Percentiles rank a stretch among this genome's conserved stretches.
These are phyloP conservation scores for Zelopaecilomyces penicillatus DNA, from an alignment of 2,329 filamentous ascomycete genomes.

Conservation along the genomic window DNA sequence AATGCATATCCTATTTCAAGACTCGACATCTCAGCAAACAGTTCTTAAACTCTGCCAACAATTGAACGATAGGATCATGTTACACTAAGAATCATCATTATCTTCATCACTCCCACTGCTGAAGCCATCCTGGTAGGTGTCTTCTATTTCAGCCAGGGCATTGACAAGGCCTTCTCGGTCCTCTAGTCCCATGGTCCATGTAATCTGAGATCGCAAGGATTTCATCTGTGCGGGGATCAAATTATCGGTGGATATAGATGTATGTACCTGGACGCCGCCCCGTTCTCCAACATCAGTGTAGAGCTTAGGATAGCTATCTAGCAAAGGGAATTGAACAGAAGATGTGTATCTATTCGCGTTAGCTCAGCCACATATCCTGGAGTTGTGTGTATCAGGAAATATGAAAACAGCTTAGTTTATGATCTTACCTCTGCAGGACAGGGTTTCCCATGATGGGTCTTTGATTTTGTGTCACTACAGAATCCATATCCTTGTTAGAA, in stretches of 20 bases:
- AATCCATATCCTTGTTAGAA: constrained; percentile 5
- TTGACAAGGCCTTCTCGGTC: constrained; percentile 81
- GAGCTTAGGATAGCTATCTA: constrained; percentile 78
- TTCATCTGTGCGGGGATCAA: constrained; percentile 63
- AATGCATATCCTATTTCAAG: too few relatives aligned
- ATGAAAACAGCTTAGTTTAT: neutral
- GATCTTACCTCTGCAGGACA: constrained; percentile 19
- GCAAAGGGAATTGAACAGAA: constrained; percentile 59
- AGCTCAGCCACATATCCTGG: constrained; percentile 4
- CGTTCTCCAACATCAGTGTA: constrained; percentile 41
- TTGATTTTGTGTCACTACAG: constrained; percentile 2
- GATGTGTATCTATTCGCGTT: constrained; percentile 33
- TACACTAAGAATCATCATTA: constrained; percentile 44
- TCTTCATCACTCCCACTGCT: constrained; percentile 65
- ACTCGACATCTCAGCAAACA: too few relatives aligned
- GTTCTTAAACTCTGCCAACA: too few relatives aligned
- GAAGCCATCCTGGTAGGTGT: constrained; percentile 86
- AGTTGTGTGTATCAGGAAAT: constrained; percentile 5
- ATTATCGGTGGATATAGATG: constrained; percentile 65
- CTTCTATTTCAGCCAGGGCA: constrained; percentile 70
- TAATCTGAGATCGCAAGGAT: constrained; percentile 53
- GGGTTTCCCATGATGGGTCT: constrained; percentile 19
- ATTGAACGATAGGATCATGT: neutral
- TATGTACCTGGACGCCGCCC: constrained; percentile 33
- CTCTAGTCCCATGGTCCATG: constrained; percentile 58